These are phyloP conservation scores for Gryganskiella cystojenkinii DNA, from an alignment of 192 early-diverging fungal genomes.

Conservation along the genomic window DNA sequence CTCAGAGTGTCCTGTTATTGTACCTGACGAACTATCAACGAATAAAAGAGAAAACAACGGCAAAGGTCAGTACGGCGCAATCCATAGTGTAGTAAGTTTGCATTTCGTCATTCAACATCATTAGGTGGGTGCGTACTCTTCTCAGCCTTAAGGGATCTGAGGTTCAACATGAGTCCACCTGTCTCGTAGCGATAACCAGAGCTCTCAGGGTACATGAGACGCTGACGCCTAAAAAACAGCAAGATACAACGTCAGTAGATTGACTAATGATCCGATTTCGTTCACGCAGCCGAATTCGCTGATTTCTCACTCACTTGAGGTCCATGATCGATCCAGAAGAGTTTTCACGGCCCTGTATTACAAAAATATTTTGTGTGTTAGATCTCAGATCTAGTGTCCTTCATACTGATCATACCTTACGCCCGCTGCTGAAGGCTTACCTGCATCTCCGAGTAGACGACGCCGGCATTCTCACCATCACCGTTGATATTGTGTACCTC, in stretches of 20 bases:
- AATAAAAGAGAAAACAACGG: not conserved
- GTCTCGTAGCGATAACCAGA: constrained; percentile 72
- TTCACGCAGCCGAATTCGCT: not conserved
- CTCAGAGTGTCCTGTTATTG: not conserved
- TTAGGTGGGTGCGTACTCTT: constrained; percentile 55
- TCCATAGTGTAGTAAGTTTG: no score
- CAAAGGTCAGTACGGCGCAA: no score
- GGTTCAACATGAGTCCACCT: constrained; percentile 67
- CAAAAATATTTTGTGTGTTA: not conserved
- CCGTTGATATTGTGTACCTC: constrained; percentile 74
- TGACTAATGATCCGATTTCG: not conserved
- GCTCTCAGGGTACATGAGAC: constrained; percentile 65
- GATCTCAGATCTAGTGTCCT: no score
- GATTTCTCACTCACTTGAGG: constrained; percentile 30
- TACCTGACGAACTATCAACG: constrained; percentile 40
- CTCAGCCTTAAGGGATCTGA: constrained; percentile 65
- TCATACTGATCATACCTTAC: no score
- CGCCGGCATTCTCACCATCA: constrained; percentile 71
- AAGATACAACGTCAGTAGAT: not conserved
- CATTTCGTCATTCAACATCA: not conserved
- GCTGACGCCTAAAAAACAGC: constrained; percentile 45
- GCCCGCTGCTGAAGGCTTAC: no score
- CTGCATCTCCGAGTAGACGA: constrained; percentile 76
- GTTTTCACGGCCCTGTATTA: constrained; percentile 65
- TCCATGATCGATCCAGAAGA: constrained; percentile 53